phyloP scores from a whole-genome alignment of 441 rosid genomes.

The Erodium moschatum region DNA sequence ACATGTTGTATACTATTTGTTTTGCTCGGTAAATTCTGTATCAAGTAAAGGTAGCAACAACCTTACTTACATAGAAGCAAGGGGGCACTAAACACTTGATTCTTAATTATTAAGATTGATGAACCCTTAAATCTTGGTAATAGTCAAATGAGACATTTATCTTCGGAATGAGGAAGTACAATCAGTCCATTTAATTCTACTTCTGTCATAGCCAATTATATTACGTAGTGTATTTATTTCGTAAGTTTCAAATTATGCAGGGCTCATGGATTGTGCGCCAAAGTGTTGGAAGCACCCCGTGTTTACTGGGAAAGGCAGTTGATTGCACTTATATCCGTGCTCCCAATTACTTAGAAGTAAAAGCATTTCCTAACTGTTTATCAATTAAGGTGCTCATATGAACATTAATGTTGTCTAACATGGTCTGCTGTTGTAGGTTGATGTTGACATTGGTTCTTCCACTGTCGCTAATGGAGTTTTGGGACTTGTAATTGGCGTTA shows the following conservation, averaged over 20 bases:
- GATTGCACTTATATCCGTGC: constrained; percentile 92
- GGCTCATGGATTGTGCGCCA: constrained; percentile 99
- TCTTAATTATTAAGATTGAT: no score
- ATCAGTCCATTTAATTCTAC: not conserved
- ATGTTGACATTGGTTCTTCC: constrained; percentile 95
- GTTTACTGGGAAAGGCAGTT: constrained; percentile 90
- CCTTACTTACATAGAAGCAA: no score
- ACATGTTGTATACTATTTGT: no score
- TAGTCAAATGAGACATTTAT: not conserved
- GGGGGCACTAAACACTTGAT: no score
- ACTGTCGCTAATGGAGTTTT: constrained; percentile 97
- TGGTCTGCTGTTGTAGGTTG: constrained; percentile 45
- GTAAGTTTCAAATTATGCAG: constrained; percentile 28
- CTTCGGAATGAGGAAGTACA: not conserved
- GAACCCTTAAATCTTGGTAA: not conserved
- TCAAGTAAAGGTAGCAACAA: no score
- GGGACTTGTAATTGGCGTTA: constrained; percentile 89
- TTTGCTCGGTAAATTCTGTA: no score
- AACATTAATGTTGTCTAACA: constrained; percentile 10
- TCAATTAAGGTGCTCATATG: not conserved
- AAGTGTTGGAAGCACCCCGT: constrained; percentile 98
- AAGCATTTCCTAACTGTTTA: constrained; percentile 8
- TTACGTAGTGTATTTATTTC: constrained; percentile 9
- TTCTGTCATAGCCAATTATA: not conserved
- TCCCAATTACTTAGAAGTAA: constrained; percentile 73